These are phyloP conservation scores for Guyanaporus albipodus DNA, from an alignment of 768 basidiomycete species.

Conservation along the genomic window DNA sequence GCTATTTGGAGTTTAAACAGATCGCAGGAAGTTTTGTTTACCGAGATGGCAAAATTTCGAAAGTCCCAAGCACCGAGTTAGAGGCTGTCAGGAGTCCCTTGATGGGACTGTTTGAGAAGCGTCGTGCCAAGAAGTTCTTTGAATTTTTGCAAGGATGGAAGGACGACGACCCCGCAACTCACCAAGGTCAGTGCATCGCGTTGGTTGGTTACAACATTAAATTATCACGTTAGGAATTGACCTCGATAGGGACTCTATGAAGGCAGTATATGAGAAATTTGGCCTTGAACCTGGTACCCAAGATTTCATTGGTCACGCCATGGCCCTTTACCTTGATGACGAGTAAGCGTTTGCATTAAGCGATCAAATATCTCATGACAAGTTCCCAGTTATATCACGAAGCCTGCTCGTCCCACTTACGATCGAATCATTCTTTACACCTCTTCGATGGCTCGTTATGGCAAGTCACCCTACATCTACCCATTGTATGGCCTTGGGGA, in stretches of 20 bases:
- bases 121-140: constrained; percentile 98
- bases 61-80: constrained; percentile 96
- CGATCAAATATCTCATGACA: constrained; percentile 7
- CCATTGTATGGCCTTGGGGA: constrained; percentile 98
- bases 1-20: constrained; percentile 99
- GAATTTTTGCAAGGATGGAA: constrained; percentile 94
- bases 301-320: constrained; percentile 98
- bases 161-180: constrained; percentile 92
- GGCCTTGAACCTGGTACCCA: constrained; percentile 96
- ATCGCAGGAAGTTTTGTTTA: constrained; percentile 98
- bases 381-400: constrained; percentile 76
- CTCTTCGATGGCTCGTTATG: constrained; percentile 97
- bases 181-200: constrained; percentile 67
- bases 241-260: constrained; percentile 91
- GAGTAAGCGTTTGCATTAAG: constrained; percentile 54
- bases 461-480: constrained; percentile 99
- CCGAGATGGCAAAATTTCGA: constrained; percentile 93
- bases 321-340: constrained; percentile 97
- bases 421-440: constrained; percentile 97
- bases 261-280: constrained; percentile 92
- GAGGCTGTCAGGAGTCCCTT: constrained; percentile 93
- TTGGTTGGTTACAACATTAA: neutral
- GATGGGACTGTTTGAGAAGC: constrained; percentile 99
- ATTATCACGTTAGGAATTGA: constrained; percentile 57
- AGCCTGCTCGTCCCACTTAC: constrained; percentile 86